These are phyloP conservation scores for Salix purpurea DNA, from an alignment of 345 rosid species.

Conservation along the genomic window DNA sequence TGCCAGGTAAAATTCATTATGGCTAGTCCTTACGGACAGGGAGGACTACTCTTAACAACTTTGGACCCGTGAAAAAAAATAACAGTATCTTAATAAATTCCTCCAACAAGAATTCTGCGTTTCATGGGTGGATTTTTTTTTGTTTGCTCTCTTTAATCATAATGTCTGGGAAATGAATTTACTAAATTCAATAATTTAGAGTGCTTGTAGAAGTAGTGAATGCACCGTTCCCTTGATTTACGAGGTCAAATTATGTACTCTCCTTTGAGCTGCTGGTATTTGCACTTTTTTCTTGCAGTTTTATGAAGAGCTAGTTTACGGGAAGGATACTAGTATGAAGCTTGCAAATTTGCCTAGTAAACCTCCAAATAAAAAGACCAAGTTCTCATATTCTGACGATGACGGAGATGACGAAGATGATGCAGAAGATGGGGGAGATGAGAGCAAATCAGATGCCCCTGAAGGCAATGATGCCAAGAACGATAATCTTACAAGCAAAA, in stretches of 20 bases:
- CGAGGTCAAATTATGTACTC: background rate
- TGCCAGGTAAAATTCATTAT: background rate
- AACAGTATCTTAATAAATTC: background rate
- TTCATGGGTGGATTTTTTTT: background rate
- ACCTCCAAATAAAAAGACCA: constrained; percentile 74
- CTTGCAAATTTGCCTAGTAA: constrained; percentile 37
- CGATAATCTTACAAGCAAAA: constrained; percentile 21
- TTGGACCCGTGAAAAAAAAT: background rate
- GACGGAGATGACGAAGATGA: constrained; percentile 40
- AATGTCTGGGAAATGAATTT: background rate
- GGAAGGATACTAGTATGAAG: constrained; percentile 36
- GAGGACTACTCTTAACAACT: background rate
- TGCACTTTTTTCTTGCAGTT: constrained; percentile 42
- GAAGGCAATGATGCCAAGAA: constrained; percentile 19
- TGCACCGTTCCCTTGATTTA: background rate
- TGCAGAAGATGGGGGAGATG: constrained; percentile 25
- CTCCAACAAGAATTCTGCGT: background rate
- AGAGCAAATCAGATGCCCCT: constrained; percentile 21
- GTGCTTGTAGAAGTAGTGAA: background rate
- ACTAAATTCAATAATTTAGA: background rate
- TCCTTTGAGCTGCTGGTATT: background rate
- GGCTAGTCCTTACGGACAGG: background rate
- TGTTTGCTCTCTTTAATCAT: background rate
- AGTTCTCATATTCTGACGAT: constrained; percentile 57
- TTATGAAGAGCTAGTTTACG: constrained; percentile 69